Base-by-base conservation (phyloP, 83 land plant genomes). In the Picea abies region DNA sequence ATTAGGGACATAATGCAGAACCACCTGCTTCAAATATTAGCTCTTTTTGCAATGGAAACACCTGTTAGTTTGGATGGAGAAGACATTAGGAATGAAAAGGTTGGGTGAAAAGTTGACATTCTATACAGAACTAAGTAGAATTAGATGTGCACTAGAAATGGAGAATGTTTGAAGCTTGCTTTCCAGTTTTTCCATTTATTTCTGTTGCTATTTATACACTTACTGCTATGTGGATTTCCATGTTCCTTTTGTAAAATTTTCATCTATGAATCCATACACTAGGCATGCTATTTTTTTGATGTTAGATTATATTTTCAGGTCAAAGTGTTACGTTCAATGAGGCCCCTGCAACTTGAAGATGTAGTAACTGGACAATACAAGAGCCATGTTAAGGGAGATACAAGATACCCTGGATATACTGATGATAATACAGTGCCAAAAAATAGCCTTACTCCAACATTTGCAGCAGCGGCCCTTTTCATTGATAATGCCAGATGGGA, bases 401-500 rank as follows among this genome's bases (percentile, higher is more conserved):
- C 35, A 32, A 32, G 35, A 32, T 32, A 32, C 35, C 35, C 35
- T 32, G 35, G 2, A 32, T 32, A 32, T 32, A 32, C 35, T 32
- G 35, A 32, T 32, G 35, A 94, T 61, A 90, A 93, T 79, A 96
- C 96, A 32, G 94, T 96, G 56, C 96, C 96, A 23, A 91, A 86
- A 19, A 87, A 86, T 78, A 95, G 94, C 78, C 80, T 90, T 0
- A 32, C 35, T 32, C 35, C 7, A 44, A 41, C 49, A 44, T 44
- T 44, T 44, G 7, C 49, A 44, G 1, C 6, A 29, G 96, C 96
- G 4, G 90, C 94, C 60, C 84, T 95, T 10, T 93, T 92, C 81
- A 90, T 93, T 35, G 90, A 93, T 65, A 95, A 95, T 90, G 91
- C 96, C 2, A 85, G 96, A 76, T 93, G 98, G 98, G 98, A 95